phyloP scores from a whole-genome alignment of 2,329 filamentous ascomycete genomes.

The Massarina eburnea region DNA sequence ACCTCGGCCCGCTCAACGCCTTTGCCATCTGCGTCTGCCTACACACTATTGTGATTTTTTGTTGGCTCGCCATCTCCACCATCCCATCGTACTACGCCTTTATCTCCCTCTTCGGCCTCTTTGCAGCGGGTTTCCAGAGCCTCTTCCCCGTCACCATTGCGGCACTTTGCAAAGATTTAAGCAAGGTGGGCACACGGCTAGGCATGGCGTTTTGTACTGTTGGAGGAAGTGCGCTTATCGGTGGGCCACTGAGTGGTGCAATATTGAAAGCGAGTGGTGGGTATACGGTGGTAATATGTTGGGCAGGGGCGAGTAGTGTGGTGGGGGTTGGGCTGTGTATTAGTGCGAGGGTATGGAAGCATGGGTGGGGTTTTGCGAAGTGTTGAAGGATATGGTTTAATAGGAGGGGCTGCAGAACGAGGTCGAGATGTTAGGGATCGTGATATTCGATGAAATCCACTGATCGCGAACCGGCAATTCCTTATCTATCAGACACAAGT shows the following conservation, averaged over 20 bases:
- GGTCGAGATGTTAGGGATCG: too few relatives aligned
- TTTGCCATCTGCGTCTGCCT: slow-evolving; percentile 54
- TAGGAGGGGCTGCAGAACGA: background rate
- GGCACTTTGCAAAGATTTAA: slow-evolving; percentile 30
- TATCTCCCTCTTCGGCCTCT: slow-evolving; percentile 64
- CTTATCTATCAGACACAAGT: background rate
- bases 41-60: slow-evolving; percentile 50
- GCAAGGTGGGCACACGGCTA: slow-evolving; percentile 48
- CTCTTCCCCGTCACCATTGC: slow-evolving; percentile 48
- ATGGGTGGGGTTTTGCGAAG: slow-evolving; percentile 24
- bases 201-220: slow-evolving; percentile 57
- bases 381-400: slow-evolving; percentile 15
- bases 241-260: slow-evolving; percentile 56
- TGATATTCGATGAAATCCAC: background rate
- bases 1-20: slow-evolving; percentile 62
- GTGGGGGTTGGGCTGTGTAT: slow-evolving; percentile 17
- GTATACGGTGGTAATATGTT: slow-evolving; percentile 27
- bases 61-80: slow-evolving; percentile 61
- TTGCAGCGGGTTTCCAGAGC: slow-evolving; percentile 47
- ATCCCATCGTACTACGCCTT: slow-evolving; percentile 62
- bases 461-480: background rate
- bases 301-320: slow-evolving; percentile 21
- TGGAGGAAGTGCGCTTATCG: slow-evolving; percentile 53
- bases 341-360: slow-evolving; percentile 21
- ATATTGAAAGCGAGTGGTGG: slow-evolving; percentile 48